These are phyloP conservation scores for Solanum virginianum DNA, from an alignment of 257 asterid species.

Conservation along the genomic window DNA sequence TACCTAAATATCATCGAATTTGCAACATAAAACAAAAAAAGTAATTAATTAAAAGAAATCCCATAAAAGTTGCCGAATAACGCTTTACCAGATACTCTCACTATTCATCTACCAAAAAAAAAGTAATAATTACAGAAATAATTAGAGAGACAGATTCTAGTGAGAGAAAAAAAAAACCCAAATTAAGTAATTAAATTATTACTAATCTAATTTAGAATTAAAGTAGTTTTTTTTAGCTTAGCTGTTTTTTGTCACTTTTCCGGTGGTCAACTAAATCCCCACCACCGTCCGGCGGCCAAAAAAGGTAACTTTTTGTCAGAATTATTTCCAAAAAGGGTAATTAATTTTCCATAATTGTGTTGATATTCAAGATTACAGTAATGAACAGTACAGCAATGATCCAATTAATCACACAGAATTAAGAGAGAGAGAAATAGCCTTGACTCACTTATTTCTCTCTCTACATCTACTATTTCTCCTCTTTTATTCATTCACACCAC, in stretches of 20 bases:
- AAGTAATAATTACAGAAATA: neutral
- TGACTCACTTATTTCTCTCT: slow-evolving; percentile 9
- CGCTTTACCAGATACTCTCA: neutral
- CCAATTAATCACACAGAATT: neutral
- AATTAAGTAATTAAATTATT: neutral
- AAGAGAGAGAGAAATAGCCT: slow-evolving; percentile 12
- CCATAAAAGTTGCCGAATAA: neutral
- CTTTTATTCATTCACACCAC: neutral
- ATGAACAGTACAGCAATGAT: neutral
- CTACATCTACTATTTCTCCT: slow-evolving; percentile 2
- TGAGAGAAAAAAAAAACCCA: neutral
- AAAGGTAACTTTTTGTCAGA: neutral
- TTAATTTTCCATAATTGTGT: neutral
- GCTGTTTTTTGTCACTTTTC: slow-evolving; percentile 12
- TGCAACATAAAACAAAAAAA: neutral
- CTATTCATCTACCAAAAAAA: neutral
- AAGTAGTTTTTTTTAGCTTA: neutral
- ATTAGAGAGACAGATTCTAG: neutral
- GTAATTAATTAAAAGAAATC: neutral
- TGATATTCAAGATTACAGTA: neutral
- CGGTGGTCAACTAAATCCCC: neutral
- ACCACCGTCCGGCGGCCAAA: neutral
- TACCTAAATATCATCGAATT: neutral
- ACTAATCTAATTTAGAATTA: neutral
- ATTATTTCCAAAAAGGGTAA: neutral